These are phyloP conservation scores for Leccinellum rugosiceps DNA, from an alignment of 768 basidiomycete species.

Conservation along the genomic window DNA sequence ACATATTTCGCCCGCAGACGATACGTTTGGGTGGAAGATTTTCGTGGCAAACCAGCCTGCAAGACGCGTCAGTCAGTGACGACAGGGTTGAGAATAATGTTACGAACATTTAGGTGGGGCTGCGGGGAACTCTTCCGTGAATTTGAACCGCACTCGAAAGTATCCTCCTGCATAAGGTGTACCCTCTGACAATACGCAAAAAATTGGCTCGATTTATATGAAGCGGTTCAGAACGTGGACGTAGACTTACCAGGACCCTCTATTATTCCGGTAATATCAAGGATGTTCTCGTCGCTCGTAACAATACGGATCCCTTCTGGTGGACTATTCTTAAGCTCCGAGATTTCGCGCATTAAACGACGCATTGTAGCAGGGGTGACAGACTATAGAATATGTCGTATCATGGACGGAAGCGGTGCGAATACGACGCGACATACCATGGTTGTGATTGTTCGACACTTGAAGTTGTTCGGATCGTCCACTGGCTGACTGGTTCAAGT, in stretches of 20 bases:
- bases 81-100: background rate
- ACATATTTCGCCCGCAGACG: constrained; percentile 86
- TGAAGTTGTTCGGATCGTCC: constrained; percentile 5
- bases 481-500: constrained; percentile 15
- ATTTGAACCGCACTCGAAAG: constrained; percentile 76
- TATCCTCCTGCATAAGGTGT: constrained; percentile 74
- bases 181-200: constrained; percentile 39
- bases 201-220: constrained; percentile 6
- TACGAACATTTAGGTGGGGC: constrained; percentile 85
- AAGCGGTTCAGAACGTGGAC: background rate
- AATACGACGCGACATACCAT: constrained; percentile 21
- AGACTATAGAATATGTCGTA: constrained; percentile 26
- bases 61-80: constrained; percentile 4
- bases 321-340: constrained; percentile 74
- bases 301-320: constrained; percentile 91
- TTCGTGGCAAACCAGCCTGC: constrained; percentile 89
- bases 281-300: constrained; percentile 83
- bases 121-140: constrained; percentile 92
- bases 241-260: constrained; percentile 77
- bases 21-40: constrained; percentile 98
- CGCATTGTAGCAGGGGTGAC: constrained; percentile 63
- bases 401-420: background rate
- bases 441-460: constrained; percentile 2
- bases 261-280: constrained; percentile 84
- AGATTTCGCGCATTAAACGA: constrained; percentile 83